These are phyloP conservation scores for Acanthochlamys bracteata DNA, from an alignment of 106 monocot genomes.

Conservation along the genomic window DNA sequence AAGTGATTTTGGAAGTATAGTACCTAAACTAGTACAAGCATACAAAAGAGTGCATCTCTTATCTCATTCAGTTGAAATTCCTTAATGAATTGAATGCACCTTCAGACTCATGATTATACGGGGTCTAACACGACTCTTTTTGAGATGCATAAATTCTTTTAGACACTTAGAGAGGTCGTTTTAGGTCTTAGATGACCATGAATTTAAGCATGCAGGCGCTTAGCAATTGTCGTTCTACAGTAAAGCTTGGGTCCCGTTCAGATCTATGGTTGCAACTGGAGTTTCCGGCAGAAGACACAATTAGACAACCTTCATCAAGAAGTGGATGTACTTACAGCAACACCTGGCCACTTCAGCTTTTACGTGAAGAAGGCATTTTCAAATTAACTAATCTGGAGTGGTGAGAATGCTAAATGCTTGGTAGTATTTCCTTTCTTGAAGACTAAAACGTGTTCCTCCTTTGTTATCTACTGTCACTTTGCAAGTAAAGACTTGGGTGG, in stretches of 20 bases:
- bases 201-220: conserved; percentile 49
- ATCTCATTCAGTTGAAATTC: no score
- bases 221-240: conserved; percentile 69
- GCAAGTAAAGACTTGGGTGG: no score
- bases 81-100: no score
- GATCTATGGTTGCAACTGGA: conserved; percentile 96
- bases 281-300: conserved; percentile 91
- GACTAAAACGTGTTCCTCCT: no score
- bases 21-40: no score
- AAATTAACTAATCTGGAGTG: conserved; percentile 55
- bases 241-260: conserved; percentile 74
- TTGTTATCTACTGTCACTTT: no score
- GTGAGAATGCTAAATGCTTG: conserved; percentile 23
- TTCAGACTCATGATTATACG: no score
- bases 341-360: conserved; percentile 83
- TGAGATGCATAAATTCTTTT: neutral
- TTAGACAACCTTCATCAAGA: conserved; percentile 72
- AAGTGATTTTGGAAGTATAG: no score
- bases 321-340: conserved; percentile 86
- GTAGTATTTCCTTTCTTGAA: neutral
- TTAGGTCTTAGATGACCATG: neutral
- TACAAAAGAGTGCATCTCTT: no score
- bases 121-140: neutral
- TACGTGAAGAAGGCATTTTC: conserved; percentile 79
- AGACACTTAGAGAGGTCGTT: neutral